A percentile compares a stretch with the other conserved stretches of the same genome.
Evolutionary conservation across 257 asterid genomes (phyloP).

Genomic region (Plantago major): DNA sequence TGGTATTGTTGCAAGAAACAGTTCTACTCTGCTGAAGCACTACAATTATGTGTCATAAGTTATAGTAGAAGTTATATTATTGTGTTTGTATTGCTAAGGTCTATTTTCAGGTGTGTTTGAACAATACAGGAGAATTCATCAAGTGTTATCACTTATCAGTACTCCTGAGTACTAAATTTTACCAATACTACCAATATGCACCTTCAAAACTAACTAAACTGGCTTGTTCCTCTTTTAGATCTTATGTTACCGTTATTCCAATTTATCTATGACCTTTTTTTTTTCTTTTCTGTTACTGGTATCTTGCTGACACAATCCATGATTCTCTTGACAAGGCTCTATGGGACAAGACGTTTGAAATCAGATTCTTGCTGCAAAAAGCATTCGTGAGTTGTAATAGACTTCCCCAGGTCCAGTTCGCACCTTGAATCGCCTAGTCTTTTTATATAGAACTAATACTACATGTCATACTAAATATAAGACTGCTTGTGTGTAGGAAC

Average conservation of each 20-base stretch:
- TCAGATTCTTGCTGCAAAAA: conserved; percentile 89
- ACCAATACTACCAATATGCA: too few species aligned
- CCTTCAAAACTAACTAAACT: too few species aligned
- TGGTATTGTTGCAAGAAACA: conserved; percentile 55
- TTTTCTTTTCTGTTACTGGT: conserved; percentile 11
- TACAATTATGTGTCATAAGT: not conserved
- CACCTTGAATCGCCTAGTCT: conserved; percentile 3
- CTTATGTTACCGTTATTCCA: too few species aligned
- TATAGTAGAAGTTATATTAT: too few species aligned
- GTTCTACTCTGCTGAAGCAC: not conserved
- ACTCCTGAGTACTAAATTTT: too few species aligned
- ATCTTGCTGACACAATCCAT: conserved; percentile 23
- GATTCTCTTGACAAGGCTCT: too few species aligned
- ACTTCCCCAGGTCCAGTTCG: conserved; percentile 78
- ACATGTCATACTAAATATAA: conserved; percentile 13
- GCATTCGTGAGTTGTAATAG: conserved; percentile 75
- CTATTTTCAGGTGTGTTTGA: too few species aligned
- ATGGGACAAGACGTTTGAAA: conserved; percentile 93
- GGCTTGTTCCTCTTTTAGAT: too few species aligned
- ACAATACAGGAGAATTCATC: too few species aligned
- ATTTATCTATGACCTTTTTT: too few species aligned
- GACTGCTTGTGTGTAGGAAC: conserved; percentile 49
- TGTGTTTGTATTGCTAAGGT: not conserved
- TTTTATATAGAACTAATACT: conserved; percentile 9
- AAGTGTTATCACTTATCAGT: too few species aligned